These are phyloP conservation scores for Actinomortierella wolfii DNA, from an alignment of 371 early-diverging fungal genomes.

Conservation along the genomic window DNA sequence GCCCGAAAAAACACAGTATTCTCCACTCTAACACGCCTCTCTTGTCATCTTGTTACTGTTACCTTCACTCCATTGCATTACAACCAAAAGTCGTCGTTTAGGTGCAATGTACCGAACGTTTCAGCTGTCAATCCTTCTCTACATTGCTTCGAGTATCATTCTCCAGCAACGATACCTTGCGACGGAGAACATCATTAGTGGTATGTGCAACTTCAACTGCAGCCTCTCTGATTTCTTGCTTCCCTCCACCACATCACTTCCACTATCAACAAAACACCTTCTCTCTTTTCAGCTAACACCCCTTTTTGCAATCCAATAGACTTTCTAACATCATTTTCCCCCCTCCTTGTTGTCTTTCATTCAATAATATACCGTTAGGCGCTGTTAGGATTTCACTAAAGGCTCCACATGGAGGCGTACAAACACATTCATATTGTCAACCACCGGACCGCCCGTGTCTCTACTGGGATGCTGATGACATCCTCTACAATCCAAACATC, in stretches of 20 bases:
- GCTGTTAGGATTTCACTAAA: constrained; percentile 39
- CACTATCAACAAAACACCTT: too few species aligned
- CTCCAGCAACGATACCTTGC: constrained; percentile 40
- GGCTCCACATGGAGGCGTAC: constrained; percentile 29
- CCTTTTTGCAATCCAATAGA: too few species aligned
- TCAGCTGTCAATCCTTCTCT: constrained; percentile 36
- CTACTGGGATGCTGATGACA: constrained; percentile 36
- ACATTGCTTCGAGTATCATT: constrained; percentile 37
- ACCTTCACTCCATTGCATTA: neutral
- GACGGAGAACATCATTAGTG: constrained; percentile 37
- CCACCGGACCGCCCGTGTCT: constrained; percentile 17
- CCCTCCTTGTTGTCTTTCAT: neutral
- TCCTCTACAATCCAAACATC: constrained; percentile 37
- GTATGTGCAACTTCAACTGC: constrained; percentile 2
- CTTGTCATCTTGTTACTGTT: neutral
- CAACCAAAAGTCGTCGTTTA: constrained; percentile 40
- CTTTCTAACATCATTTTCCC: too few species aligned
- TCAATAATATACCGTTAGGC: constrained; percentile 11
- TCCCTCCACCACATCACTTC: too few species aligned
- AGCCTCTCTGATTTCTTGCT: too few species aligned
- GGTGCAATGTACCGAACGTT: constrained; percentile 41
- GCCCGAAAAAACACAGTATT: too few species aligned
- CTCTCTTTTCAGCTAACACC: too few species aligned
- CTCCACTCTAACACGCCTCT: neutral
- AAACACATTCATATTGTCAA: constrained; percentile 22